Base-by-base conservation (phyloP, 805 yeast species). In the Myxozyma nipponensis region DNA sequence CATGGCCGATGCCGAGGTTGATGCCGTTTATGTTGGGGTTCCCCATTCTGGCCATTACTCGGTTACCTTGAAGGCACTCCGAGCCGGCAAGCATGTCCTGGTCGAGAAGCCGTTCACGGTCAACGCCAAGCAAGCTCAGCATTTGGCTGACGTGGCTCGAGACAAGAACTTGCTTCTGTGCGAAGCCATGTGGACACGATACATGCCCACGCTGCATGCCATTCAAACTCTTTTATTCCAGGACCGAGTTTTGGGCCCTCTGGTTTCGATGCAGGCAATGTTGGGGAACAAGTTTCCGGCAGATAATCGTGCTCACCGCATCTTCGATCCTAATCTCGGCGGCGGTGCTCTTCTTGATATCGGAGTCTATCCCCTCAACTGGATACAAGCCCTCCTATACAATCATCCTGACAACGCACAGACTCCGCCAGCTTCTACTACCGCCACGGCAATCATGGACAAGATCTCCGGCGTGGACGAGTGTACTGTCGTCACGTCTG, bases 301-400 rank as follows among this genome's bases (percentile, higher is more conserved):
- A 10, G 51, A 49, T 10, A 17, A 38, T 13, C 32, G 41, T 5
- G 22, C 22, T n/a, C n/a, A 18, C 13, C 62, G 82, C 44, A 59
- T 75, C 48, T 65, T 75, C 49, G 71, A 74, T 59, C 73, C 70
- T 3, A 62, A 65, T 19, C 69, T 77, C 42, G 83, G 79, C 2
- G 84, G 78, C n/a, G 83, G 84, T 23, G 76, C 81, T 1, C 62
- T 78, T 35, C 69, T 78, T 55, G 84, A 79, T 61, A 66, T 78
- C 46, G 82, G 83, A 1, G 71, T 78, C 42, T 79, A 79, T 52
- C 66, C 77, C 2, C 54, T 78, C 44, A 78, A 79, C 3, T 78
- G 65, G 66, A 42, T 46, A 13, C 55, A 50, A 40, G n/a, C 58
- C 42, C 34, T 51, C 13, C 7, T 2, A 26, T 47, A 47, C 28